A percentile compares a stretch with the other conserved stretches of the same genome.
phyloP scores from a whole-genome alignment of 148 eudicot genomes.

The Selenicereus undatus region DNA sequence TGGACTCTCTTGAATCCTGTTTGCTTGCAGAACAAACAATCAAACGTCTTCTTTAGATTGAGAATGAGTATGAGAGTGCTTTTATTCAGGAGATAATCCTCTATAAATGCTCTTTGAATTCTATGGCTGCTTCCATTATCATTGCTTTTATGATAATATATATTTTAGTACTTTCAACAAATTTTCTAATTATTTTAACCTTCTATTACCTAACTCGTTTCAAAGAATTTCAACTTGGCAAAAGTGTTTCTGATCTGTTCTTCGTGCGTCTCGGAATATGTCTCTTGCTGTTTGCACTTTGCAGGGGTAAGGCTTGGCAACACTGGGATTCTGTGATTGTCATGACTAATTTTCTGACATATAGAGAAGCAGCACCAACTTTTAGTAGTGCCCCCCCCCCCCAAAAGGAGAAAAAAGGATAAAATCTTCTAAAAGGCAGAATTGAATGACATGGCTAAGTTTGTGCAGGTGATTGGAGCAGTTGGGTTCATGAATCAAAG shows the following conservation, averaged over 20 bases:
- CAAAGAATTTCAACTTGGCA: too few relatives aligned
- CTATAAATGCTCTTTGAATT: background rate
- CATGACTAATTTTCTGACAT: too few relatives aligned
- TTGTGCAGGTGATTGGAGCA: constrained; percentile 78
- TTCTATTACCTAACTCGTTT: too few relatives aligned
- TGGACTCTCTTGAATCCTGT: background rate
- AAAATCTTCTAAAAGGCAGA: background rate
- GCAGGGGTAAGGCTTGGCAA: too few relatives aligned
- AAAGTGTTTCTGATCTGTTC: too few relatives aligned
- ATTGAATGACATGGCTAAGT: constrained; percentile 4
- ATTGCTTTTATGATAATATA: too few relatives aligned
- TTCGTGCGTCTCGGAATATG: too few relatives aligned
- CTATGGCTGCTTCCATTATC: too few relatives aligned
- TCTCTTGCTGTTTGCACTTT: too few relatives aligned
- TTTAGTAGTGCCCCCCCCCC: background rate
- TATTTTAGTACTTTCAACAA: too few relatives aligned
- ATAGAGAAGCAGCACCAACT: background rate
- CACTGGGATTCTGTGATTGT: too few relatives aligned
- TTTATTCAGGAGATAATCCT: background rate
- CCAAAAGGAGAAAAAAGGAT: background rate
- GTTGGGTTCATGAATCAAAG: constrained; percentile 95
- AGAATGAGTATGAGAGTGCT: background rate
- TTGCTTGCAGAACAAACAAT: background rate
- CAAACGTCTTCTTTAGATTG: background rate
- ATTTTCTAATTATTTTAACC: too few relatives aligned